Conservation (phyloP, 1,284 basidiomycete genomes). For the Tetrapyrgos nigripes region DNA sequence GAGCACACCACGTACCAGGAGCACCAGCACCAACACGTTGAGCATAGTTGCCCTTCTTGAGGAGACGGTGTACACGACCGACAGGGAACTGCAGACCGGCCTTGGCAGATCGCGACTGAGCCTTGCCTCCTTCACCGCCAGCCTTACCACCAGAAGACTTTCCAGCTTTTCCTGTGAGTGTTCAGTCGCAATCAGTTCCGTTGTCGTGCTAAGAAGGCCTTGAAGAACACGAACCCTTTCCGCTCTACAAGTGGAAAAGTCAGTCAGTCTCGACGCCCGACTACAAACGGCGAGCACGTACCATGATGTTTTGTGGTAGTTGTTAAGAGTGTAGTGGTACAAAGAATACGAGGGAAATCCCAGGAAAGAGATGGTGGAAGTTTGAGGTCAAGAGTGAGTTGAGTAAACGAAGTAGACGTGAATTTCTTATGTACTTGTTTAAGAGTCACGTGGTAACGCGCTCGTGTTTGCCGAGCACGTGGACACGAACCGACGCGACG, state of each 20-base stretch:
- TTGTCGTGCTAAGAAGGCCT: constrained; percentile 15
- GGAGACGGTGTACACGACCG: constrained; percentile 89
- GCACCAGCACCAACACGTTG: constrained; percentile 82
- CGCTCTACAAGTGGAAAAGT: constrained; percentile 41
- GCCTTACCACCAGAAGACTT: constrained; percentile 68
- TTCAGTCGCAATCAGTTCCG: background rate
- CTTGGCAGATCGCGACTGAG: constrained; percentile 76
- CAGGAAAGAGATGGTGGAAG: constrained; percentile 43
- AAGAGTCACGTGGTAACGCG: background rate
- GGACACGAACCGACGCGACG: background rate
- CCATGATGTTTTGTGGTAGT: constrained; percentile 39
- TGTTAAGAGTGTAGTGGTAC: background rate
- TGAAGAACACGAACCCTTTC: constrained; percentile 47
- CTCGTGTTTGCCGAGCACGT: background rate
- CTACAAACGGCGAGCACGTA: constrained; percentile 29
- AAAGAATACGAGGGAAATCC: background rate
- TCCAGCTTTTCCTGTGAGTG: constrained; percentile 54
- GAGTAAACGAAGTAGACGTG: constrained; percentile 44
- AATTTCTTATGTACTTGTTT: background rate
- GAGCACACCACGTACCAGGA: constrained; percentile 59
- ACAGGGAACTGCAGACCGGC: constrained; percentile 85
- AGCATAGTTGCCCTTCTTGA: constrained; percentile 88
- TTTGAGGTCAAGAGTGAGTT: constrained; percentile 44
- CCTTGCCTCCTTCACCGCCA: constrained; percentile 55
- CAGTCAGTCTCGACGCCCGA: constrained; percentile 8